A percentile compares a stretch with the other conserved stretches of the same genome.
These are phyloP conservation scores for Taxillus chinensis DNA, from an alignment of 164 flowering plant genomes.

Conservation along the genomic window DNA sequence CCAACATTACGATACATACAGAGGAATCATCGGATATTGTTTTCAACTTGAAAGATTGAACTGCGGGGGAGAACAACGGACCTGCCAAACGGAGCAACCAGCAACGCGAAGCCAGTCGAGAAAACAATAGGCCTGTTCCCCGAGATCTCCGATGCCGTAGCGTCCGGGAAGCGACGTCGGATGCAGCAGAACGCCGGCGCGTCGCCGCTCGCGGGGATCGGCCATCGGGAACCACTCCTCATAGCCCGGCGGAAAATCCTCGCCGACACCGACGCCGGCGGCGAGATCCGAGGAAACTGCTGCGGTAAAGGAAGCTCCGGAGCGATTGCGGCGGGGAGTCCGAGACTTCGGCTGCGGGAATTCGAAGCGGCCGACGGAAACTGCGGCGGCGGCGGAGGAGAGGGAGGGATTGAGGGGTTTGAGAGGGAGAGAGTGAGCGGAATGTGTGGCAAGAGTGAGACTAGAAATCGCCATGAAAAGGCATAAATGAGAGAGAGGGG, in stretches of 20 bases:
- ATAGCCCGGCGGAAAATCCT: conserved; percentile 65
- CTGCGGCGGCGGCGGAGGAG: neutral
- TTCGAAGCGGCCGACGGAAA: neutral
- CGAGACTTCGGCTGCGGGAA: too few relatives aligned
- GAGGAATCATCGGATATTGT: too few relatives aligned
- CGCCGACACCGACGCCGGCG: conserved; percentile 28
- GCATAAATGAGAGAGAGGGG: neutral
- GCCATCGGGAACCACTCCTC: conserved; percentile 39
- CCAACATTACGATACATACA: too few relatives aligned
- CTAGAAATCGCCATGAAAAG: neutral
- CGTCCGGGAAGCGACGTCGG: conserved; percentile 89
- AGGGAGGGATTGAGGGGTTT: neutral
- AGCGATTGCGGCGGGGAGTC: neutral
- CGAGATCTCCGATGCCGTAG: conserved; percentile 83
- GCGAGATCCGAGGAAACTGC: neutral
- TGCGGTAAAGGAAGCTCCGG: neutral
- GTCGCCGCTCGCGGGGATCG: conserved; percentile 33
- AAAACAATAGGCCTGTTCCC: conserved; percentile 63
- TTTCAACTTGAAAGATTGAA: too few relatives aligned
- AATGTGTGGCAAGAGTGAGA: neutral
- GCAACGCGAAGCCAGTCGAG: conserved; percentile 80
- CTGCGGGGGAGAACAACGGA: neutral
- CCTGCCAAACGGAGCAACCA: conserved; percentile 98
- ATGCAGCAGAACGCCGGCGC: conserved; percentile 87
- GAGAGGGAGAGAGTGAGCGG: neutral